Percentiles rank a stretch among this genome's conserved stretches.
Evolutionary conservation across 345 rosid species (phyloP).

Genomic region (Psidium friedrichsthalianum): DNA sequence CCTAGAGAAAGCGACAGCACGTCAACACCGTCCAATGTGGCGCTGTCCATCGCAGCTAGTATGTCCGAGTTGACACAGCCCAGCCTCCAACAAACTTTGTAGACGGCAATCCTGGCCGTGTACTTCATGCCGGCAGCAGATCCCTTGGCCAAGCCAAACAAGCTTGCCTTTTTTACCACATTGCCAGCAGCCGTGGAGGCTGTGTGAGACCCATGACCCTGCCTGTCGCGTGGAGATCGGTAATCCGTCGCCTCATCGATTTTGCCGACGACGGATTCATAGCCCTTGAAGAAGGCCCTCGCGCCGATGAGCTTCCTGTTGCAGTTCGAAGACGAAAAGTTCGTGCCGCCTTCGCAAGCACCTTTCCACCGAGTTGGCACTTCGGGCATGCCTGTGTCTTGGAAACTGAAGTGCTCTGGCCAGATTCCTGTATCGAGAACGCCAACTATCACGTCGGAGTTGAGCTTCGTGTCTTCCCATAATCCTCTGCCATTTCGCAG

Average conservation of each 20-base stretch:
- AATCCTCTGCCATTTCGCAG: conserved; percentile 40
- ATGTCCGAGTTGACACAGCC: conserved; percentile 58
- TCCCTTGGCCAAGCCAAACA: conserved; percentile 50
- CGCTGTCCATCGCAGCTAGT: conserved; percentile 59
- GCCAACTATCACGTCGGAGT: conserved; percentile 55
- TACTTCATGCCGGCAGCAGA: conserved; percentile 57
- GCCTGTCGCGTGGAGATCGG: conserved; percentile 57
- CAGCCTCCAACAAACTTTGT: conserved; percentile 59
- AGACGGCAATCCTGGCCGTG: conserved; percentile 56
- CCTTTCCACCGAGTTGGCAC: conserved; percentile 74
- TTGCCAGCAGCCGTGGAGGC: conserved; percentile 72
- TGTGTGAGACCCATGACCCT: conserved; percentile 85
- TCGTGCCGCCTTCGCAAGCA: conserved; percentile 48
- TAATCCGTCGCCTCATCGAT: conserved; percentile 39
- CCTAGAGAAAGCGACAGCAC: conserved; percentile 70
- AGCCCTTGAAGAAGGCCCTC: conserved; percentile 46
- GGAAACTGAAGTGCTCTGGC: conserved; percentile 71
- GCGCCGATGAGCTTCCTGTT: conserved; percentile 80
- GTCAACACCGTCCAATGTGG: conserved; percentile 65
- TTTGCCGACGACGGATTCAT: conserved; percentile 32
- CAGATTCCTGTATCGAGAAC: conserved; percentile 66
- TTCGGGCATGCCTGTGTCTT: conserved; percentile 40
- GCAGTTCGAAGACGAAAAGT: conserved; percentile 44
- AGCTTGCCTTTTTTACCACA: conserved; percentile 27
- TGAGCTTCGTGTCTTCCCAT: conserved; percentile 30